These are phyloP conservation scores for Auxenochlorella pyrenoidosa DNA, from an alignment of 139 green algal species.

Conservation along the genomic window DNA sequence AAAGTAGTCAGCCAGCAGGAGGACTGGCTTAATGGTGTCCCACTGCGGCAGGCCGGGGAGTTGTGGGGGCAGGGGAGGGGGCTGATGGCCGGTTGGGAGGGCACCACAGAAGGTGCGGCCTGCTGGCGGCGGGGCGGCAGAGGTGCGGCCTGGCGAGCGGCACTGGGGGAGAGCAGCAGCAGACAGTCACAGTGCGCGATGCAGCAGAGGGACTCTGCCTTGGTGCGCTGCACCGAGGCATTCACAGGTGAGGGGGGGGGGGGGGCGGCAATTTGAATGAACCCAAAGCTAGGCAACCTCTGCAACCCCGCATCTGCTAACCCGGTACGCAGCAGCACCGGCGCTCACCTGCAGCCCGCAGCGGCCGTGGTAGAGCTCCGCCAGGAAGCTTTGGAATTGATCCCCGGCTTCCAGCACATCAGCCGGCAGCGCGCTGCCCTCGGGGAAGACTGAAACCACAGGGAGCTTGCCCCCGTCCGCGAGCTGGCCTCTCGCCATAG, in stretches of 20 bases:
- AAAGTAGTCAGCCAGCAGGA: constrained; percentile 20
- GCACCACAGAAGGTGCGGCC: too few relatives aligned
- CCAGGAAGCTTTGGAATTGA: not conserved
- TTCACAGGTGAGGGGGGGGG: too few relatives aligned
- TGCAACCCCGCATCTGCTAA: too few relatives aligned
- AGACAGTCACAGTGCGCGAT: too few relatives aligned
- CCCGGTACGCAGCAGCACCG: too few relatives aligned
- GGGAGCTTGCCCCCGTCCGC: not conserved
- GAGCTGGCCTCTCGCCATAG: not conserved
- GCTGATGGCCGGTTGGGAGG: not conserved
- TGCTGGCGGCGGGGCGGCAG: too few relatives aligned
- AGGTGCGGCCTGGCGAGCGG: too few relatives aligned
- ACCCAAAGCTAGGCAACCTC: too few relatives aligned
- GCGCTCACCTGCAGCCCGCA: not conserved
- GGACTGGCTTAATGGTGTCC: not conserved
- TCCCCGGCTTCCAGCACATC: not conserved
- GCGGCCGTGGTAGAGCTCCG: not conserved
- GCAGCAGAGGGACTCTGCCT: too few relatives aligned
- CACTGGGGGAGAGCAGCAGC: too few relatives aligned
- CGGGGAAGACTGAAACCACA: not conserved
- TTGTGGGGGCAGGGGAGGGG: not conserved
- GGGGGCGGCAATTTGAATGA: too few relatives aligned
- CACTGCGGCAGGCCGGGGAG: not conserved
- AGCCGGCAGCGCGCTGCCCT: not conserved
- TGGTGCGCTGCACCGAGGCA: too few relatives aligned